Evolutionary conservation across 352 stramenopile genomes (phyloP), one percentile per base, ranked within the genome.

Genomic region (Globisporangium iwayamae): DNA sequence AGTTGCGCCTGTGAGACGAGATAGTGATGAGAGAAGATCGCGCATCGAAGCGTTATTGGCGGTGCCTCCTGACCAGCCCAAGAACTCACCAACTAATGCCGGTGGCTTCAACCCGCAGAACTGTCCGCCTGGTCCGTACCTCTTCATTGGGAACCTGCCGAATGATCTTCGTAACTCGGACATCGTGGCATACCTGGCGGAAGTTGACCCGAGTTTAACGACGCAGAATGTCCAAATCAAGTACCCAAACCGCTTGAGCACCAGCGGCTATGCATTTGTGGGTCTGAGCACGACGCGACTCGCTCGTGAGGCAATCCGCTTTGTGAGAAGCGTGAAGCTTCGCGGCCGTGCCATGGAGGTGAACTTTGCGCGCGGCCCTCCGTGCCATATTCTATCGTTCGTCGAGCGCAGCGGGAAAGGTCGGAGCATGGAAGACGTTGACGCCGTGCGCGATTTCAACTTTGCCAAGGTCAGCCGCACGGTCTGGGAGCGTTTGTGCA

Each of bases 121-220:
- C 47, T 94, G 83, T 34, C 83, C 85, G 20, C 83, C 85, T 0
- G 76, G 79, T 11, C 74, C 80, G 20, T 91, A 91, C 51, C 64
- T 94, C 51, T 91, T 90, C 50, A 69, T 94, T 4, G 82, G 83
- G 25, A 88, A 87, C 52, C 60, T 94, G 6, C 82, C 83, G 5
- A 61, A 61, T 8, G 67, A 87, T 11, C 77, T 74, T 0, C 62
- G 61, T 0, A 72, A 54, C n/a, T 39, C 38, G 3, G 82, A 91
- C 2, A 75, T 93, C 62, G 68, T 75, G 14, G 72, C 79, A 11
- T 93, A 78, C 54, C 69, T 93, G 30, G 56, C 64, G 7, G 60
- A 69, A 2, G 73, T 90, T 11, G 80, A 84, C 58, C 80, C 83
- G 3, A 73, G 66, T 7, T 68, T 91, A 36, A 73, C 69, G 52